Conservation (phyloP, 257 asterid species). For the Solanum neorickii region DNA sequence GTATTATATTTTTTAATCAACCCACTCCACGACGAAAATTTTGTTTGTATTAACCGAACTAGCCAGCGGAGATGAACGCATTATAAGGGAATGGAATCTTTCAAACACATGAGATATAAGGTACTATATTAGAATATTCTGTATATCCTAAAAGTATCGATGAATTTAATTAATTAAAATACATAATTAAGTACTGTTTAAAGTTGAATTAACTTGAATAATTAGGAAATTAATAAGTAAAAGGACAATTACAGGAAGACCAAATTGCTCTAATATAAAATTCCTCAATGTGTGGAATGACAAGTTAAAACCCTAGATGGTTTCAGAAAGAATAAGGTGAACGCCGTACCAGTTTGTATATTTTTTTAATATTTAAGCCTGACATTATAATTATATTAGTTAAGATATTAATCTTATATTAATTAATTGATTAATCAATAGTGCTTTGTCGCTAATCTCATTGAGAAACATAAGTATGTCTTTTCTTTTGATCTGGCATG, state of each 20-base stretch:
- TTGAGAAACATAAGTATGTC: slow-evolving; percentile 25
- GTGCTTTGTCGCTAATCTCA: slow-evolving; percentile 4
- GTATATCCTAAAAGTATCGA: background rate
- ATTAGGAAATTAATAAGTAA: background rate
- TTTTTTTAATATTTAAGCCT: background rate
- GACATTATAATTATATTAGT: background rate
- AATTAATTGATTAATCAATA: background rate
- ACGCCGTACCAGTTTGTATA: background rate
- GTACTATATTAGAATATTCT: slow-evolving; percentile 27
- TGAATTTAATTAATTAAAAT: background rate
- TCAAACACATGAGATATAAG: background rate
- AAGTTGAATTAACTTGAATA: background rate
- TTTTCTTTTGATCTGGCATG: slow-evolving; percentile 15
- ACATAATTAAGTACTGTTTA: background rate
- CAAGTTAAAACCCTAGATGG: background rate
- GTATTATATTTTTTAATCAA: no score
- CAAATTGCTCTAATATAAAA: background rate
- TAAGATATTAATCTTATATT: background rate
- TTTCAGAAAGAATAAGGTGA: background rate
- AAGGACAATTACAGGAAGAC: background rate
- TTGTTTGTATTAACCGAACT: background rate
- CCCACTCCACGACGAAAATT: background rate
- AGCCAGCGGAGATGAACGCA: background rate
- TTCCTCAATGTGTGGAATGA: background rate
- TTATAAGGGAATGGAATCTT: slow-evolving; percentile 11